Conservation (phyloP, 208 protist genomes). For the Tritrichomonas foetus region DNA sequence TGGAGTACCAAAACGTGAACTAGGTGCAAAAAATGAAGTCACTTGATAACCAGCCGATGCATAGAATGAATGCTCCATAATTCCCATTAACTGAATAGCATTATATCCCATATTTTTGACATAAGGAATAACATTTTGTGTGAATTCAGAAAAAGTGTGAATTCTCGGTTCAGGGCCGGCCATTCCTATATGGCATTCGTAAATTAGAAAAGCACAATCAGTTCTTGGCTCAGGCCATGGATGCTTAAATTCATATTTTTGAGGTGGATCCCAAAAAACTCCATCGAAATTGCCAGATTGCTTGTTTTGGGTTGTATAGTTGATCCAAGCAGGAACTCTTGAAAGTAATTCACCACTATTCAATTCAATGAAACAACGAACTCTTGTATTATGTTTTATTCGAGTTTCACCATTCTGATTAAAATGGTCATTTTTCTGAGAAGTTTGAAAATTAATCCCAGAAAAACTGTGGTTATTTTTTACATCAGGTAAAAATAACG, state of each 20-base stretch:
- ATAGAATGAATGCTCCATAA: slow-evolving; percentile 78
- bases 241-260: slow-evolving; percentile 59
- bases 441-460: too few relatives aligned
- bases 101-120: slow-evolving; percentile 72
- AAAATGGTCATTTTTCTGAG: too few relatives aligned
- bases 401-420: too few relatives aligned
- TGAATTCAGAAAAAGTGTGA: slow-evolving; percentile 66
- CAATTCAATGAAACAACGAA: not conserved
- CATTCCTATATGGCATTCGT: slow-evolving; percentile 73
- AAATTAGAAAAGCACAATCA: slow-evolving; percentile 61
- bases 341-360: not conserved
- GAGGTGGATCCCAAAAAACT: slow-evolving; percentile 59
- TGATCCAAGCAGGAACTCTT: slow-evolving; percentile 40
- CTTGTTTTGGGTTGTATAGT: not conserved
- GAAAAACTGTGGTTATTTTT: too few relatives aligned
- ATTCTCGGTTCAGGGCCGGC: slow-evolving; percentile 54
- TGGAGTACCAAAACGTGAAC: slow-evolving; percentile 63
- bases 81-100: slow-evolving; percentile 74
- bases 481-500: not conserved
- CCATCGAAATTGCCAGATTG: slow-evolving; percentile 27
- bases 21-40: slow-evolving; percentile 74
- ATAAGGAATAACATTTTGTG: slow-evolving; percentile 62
- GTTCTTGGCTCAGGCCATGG: slow-evolving; percentile 44
- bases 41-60: slow-evolving; percentile 78
- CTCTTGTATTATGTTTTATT: not conserved